A percentile compares a stretch with the other conserved stretches of the same genome.
These are phyloP conservation scores for Ustilago esculenta DNA, from an alignment of 1,284 basidiomycete species.

Conservation along the genomic window DNA sequence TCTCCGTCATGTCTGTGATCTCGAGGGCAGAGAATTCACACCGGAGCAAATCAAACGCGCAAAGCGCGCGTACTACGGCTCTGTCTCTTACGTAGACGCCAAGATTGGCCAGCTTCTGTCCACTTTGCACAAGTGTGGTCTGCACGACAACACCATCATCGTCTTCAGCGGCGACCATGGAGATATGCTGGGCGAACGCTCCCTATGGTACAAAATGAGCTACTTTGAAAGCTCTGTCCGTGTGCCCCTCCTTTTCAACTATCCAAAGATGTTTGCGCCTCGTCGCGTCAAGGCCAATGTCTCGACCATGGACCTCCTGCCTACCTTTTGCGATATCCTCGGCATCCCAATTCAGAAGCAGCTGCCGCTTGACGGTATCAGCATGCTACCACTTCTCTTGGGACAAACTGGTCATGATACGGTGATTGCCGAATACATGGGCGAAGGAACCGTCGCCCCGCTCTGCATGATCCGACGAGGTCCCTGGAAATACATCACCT, in stretches of 20 bases:
- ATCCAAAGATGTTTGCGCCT: conserved; percentile 29
- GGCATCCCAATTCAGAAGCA: conserved; percentile 29
- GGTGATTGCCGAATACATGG: conserved; percentile 41
- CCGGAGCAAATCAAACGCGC: conserved; percentile 42
- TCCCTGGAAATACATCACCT: conserved; percentile 38
- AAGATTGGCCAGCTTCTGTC: conserved; percentile 32
- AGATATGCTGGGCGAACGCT: conserved; percentile 38
- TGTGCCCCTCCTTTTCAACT: conserved; percentile 38
- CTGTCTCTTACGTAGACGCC: conserved; percentile 37
- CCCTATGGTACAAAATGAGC: conserved; percentile 47
- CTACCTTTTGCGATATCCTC: conserved; percentile 37
- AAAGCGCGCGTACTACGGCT: conserved; percentile 38
- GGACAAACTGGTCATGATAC: conserved; percentile 30
- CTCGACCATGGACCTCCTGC: conserved; percentile 37
- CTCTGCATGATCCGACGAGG: conserved; percentile 40
- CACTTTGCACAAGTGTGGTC: conserved; percentile 29
- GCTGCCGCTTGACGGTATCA: conserved; percentile 32
- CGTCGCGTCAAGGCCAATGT: conserved; percentile 38
- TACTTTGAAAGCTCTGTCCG: conserved; percentile 45
- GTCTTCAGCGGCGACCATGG: conserved; percentile 43
- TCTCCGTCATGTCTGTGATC: conserved; percentile 37
- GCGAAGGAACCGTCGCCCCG: conserved; percentile 34
- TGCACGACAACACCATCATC: conserved; percentile 34
- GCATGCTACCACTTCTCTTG: conserved; percentile 32
- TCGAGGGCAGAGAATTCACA: conserved; percentile 30